Evolutionary conservation across 2,329 filamentous ascomycete species (phyloP).

Genomic region (Trichophyton rubrum): DNA sequence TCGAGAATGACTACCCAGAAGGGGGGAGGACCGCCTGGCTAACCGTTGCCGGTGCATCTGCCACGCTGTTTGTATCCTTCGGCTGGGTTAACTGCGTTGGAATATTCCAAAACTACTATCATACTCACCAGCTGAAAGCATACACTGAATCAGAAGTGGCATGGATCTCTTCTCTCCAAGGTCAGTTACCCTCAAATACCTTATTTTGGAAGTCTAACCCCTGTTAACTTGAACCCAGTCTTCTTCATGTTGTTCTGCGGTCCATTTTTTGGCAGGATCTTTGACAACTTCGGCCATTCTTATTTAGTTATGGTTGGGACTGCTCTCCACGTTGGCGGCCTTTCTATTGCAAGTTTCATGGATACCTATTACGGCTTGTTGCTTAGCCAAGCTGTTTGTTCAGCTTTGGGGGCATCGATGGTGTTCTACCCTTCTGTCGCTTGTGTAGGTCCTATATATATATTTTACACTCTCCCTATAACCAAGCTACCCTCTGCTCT

Average conservation of each 20-base stretch:
- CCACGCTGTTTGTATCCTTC: slow-evolving; percentile 39
- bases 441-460: slow-evolving; percentile 20
- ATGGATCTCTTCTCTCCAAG: slow-evolving; percentile 42
- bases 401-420: slow-evolving; percentile 38
- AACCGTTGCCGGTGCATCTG: slow-evolving; percentile 40
- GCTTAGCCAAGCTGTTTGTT: slow-evolving; percentile 33
- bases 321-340: slow-evolving; percentile 45
- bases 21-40: slow-evolving; percentile 18
- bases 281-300: slow-evolving; percentile 50
- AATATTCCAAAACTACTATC: slow-evolving; percentile 49
- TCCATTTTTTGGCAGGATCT: slow-evolving; percentile 50
- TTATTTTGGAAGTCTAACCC: background rate
- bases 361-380: slow-evolving; percentile 44
- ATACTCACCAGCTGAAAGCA: slow-evolving; percentile 35
- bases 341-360: slow-evolving; percentile 52
- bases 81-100: slow-evolving; percentile 42
- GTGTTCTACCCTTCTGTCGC: slow-evolving; percentile 36
- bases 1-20: background rate
- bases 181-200: background rate
- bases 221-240: background rate
- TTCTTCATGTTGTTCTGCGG: slow-evolving; percentile 24
- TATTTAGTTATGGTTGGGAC: slow-evolving; percentile 40
- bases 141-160: slow-evolving; percentile 44
- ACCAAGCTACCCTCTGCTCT: background rate
- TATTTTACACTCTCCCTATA: slow-evolving; percentile 35